Conservation (phyloP, 169 alveolate genomes). For the Plasmodium gallinaceum region DNA sequence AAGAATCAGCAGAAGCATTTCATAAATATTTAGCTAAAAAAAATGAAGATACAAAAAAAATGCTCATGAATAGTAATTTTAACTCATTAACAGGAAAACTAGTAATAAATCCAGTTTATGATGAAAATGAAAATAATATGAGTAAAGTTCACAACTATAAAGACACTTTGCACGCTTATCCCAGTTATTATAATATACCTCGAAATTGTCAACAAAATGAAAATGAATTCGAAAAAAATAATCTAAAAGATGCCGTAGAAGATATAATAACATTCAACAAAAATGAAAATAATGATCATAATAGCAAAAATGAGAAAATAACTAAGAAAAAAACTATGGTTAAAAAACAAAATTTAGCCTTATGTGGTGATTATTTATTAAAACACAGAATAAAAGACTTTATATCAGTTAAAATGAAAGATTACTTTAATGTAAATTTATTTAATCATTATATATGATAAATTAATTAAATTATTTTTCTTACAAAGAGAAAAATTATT, state of each 20-base stretch:
- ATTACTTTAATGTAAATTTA: slow-evolving; percentile 23
- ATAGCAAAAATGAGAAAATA: slow-evolving; percentile 4
- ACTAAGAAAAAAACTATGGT: slow-evolving; percentile 21
- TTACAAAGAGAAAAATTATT: neutral
- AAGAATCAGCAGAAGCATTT: slow-evolving; percentile 46
- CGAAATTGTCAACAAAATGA: neutral
- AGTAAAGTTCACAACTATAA: slow-evolving; percentile 29
- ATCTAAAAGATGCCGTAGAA: neutral
- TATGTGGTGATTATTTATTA: slow-evolving; percentile 62
- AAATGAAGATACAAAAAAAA: slow-evolving; percentile 52
- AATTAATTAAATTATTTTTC: neutral
- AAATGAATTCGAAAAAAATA: neutral
- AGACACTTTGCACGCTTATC: slow-evolving; percentile 28
- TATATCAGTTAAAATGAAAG: slow-evolving; percentile 31
- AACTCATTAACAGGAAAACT: slow-evolving; percentile 64
- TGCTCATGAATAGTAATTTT: slow-evolving; percentile 35
- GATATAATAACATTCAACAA: neutral
- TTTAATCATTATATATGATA: neutral
- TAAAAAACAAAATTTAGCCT: slow-evolving; percentile 39
- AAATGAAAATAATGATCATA: slow-evolving; percentile 8
- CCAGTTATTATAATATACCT: slow-evolving; percentile 21
- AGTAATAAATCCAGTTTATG: slow-evolving; percentile 26
- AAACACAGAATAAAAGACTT: slow-evolving; percentile 28
- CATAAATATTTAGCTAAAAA: slow-evolving; percentile 59
- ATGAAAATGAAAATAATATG: slow-evolving; percentile 11